Evolutionary conservation across 345 rosid genomes (phyloP).

Genomic region (Boechera divaricarpa): DNA sequence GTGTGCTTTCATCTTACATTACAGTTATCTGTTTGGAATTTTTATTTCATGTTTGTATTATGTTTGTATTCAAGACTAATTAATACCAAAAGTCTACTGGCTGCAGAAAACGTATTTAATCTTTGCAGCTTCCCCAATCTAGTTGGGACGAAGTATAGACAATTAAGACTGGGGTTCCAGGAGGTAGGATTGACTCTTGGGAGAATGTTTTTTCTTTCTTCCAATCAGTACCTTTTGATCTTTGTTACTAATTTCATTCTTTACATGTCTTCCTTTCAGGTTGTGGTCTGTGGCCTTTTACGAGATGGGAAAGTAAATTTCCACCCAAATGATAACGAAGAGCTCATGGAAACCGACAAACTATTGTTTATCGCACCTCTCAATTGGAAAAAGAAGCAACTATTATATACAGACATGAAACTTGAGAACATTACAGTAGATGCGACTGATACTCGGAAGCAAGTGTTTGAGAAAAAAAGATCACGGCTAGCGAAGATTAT

Average conservation of each 20-base stretch:
- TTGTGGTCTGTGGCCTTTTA: constrained; percentile 86
- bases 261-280: constrained; percentile 56
- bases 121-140: constrained; percentile 80
- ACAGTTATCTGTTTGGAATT: constrained; percentile 10
- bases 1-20: constrained; percentile 27
- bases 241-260: constrained; percentile 16
- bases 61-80: constrained; percentile 40
- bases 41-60: background rate
- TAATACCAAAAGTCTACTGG: constrained; percentile 28
- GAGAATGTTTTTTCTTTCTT: constrained; percentile 6
- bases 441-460: constrained; percentile 45
- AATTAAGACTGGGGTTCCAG: constrained; percentile 71
- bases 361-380: constrained; percentile 87
- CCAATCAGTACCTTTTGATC: background rate
- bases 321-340: constrained; percentile 87
- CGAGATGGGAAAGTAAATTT: constrained; percentile 76
- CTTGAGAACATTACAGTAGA: constrained; percentile 45
- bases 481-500: constrained; percentile 59
- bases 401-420: constrained; percentile 51
- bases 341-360: constrained; percentile 72
- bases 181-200: constrained; percentile 57
- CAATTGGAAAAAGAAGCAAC: constrained; percentile 56
- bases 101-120: constrained; percentile 95
- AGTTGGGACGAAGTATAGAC: constrained; percentile 70
- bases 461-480: constrained; percentile 56